Percentiles rank a stretch among this genome's conserved stretches.
Conservation (phyloP, 176 grass and related monocot genomes). For the Oryza longistaminata region DNA sequence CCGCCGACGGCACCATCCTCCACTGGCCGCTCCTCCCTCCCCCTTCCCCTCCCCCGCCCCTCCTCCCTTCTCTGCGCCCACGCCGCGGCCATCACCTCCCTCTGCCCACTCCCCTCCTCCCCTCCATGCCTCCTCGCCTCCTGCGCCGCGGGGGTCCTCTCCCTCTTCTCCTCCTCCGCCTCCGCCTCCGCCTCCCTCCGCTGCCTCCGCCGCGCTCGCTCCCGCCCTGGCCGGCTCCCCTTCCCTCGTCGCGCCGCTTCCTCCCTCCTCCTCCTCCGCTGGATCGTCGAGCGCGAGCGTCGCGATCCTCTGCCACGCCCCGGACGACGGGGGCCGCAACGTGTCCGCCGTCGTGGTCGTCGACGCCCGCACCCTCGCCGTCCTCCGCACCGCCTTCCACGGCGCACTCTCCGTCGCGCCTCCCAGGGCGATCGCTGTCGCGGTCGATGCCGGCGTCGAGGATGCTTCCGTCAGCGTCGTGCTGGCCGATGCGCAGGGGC, state of each 20-base stretch:
- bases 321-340: slow-evolving; percentile 42
- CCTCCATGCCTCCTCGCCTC: slow-evolving; percentile 43
- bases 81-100: slow-evolving; percentile 55
- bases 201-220: slow-evolving; percentile 76
- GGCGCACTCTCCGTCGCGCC: slow-evolving; percentile 49
- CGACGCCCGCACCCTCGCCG: slow-evolving; percentile 63
- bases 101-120: slow-evolving; percentile 40
- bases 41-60: slow-evolving; percentile 38
- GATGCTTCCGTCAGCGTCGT: slow-evolving; percentile 41
- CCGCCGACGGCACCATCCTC: slow-evolving; percentile 78
- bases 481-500: slow-evolving; percentile 65
- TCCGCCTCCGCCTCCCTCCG: slow-evolving; percentile 42
- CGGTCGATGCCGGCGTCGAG: slow-evolving; percentile 27
- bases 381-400: slow-evolving; percentile 75
- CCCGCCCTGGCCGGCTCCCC: slow-evolving; percentile 76
- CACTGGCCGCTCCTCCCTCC: slow-evolving; percentile 53
- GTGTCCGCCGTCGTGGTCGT: slow-evolving; percentile 62
- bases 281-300: slow-evolving; percentile 39
- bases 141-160: slow-evolving; percentile 71
- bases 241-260: slow-evolving; percentile 48
- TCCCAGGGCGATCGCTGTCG: slow-evolving; percentile 47
- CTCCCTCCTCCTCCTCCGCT: slow-evolving; percentile 28
- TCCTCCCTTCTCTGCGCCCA: slow-evolving; percentile 81
- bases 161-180: slow-evolving; percentile 57
- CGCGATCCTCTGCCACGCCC: slow-evolving; percentile 61